phyloP scores from a whole-genome alignment of 495 filamentous ascomycete genomes.

The Rusavskia elegans region DNA sequence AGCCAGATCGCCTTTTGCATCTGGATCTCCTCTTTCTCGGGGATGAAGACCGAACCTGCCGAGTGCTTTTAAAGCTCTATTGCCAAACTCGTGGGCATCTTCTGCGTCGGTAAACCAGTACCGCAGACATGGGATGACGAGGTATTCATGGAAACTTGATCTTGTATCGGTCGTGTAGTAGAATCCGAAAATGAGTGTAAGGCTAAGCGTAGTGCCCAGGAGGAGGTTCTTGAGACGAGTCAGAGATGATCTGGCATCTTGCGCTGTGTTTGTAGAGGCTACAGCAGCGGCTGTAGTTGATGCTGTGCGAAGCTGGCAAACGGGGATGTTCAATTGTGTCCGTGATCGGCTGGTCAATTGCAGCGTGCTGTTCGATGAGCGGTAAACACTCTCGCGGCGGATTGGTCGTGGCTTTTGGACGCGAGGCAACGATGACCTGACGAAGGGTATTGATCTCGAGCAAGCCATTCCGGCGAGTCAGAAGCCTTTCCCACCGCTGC shows the following conservation, averaged over 20 bases:
- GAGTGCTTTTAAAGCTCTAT: constrained; percentile 38
- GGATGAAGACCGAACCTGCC: constrained; percentile 46
- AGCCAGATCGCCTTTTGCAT: constrained; percentile 32
- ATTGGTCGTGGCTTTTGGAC: too few species aligned
- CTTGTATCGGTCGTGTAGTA: constrained; percentile 83
- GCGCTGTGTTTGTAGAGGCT: constrained; percentile 11
- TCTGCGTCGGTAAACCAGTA: constrained; percentile 68
- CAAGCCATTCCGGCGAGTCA: not conserved
- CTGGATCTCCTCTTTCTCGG: constrained; percentile 50
- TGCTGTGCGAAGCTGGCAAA: not conserved
- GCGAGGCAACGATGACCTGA: not conserved
- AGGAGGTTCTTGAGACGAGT: constrained; percentile 32
- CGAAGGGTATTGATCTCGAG: not conserved
- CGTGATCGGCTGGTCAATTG: too few species aligned
- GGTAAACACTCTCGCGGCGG: too few species aligned
- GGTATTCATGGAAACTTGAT: constrained; percentile 66
- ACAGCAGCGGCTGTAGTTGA: not conserved
- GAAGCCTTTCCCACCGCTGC: too few species aligned
- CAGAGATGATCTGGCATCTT: constrained; percentile 17
- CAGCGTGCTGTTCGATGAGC: too few species aligned
- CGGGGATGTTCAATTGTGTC: too few species aligned
- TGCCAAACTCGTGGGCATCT: constrained; percentile 72
- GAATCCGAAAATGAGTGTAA: constrained; percentile 39
- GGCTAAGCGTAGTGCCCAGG: constrained; percentile 37
- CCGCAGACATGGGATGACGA: constrained; percentile 60